phyloP scores from a whole-genome alignment of 225 moss, liverwort and hornwort genomes.

The Takakia lepidozioides region DNA sequence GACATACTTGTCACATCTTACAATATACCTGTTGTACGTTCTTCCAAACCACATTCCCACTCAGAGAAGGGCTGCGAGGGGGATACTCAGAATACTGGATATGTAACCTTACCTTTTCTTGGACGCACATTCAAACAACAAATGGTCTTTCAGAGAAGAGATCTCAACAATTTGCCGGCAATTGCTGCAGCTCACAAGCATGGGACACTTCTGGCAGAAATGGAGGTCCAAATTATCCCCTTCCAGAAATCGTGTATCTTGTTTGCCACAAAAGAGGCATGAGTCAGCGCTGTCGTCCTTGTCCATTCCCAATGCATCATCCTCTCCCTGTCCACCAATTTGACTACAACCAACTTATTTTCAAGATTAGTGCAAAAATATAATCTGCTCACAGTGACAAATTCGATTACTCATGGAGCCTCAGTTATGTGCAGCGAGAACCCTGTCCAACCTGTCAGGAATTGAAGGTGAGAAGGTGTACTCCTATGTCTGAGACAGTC shows the following conservation, averaged over 20 bases:
- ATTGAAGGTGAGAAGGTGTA: too few species aligned
- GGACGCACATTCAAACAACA: slow-evolving; percentile 67
- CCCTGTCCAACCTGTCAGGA: too few species aligned
- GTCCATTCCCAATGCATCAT: slow-evolving; percentile 10
- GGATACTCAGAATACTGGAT: too few species aligned
- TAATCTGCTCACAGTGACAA: too few species aligned
- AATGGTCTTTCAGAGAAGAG: slow-evolving; percentile 81
- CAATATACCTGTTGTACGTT: too few species aligned
- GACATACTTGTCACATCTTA: too few species aligned
- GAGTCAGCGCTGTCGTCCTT: slow-evolving; percentile 76
- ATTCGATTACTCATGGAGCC: too few species aligned
- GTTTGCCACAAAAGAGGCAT: slow-evolving; percentile 85
- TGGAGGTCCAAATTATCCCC: slow-evolving; percentile 81
- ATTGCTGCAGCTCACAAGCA: slow-evolving; percentile 83
- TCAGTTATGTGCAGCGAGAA: too few species aligned
- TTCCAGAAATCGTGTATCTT: slow-evolving; percentile 61
- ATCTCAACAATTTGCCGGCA: slow-evolving; percentile 96
- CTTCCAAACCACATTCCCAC: too few species aligned
- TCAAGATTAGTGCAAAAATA: too few species aligned
- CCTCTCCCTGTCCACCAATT: slow-evolving; percentile 4
- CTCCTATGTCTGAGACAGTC: too few species aligned
- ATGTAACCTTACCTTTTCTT: slow-evolving; percentile 43
- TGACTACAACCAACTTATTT: slow-evolving; percentile 1
- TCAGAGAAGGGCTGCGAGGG: too few species aligned
- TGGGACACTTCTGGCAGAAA: slow-evolving; percentile 90